Conservation (phyloP, 305 asterid genomes). For the Ajuga reptans region DNA sequence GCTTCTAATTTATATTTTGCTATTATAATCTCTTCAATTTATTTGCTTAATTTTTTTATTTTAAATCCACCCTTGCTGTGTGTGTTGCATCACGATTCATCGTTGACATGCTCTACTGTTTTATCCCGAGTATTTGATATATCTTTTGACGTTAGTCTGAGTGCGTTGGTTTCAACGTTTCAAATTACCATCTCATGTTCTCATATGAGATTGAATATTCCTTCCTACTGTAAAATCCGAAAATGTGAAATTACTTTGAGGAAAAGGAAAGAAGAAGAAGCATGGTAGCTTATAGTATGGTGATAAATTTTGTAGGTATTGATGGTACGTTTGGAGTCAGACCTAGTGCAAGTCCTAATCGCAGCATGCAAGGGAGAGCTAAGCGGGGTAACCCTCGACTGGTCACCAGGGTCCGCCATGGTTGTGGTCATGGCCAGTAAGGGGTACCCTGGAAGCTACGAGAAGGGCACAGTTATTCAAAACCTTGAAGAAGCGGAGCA, state of each 20-base stretch:
- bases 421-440: conserved; percentile 95
- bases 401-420: conserved; percentile 92
- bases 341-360: conserved; percentile 63
- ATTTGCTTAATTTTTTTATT: too few relatives aligned
- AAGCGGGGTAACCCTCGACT: conserved; percentile 45
- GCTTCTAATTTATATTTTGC: background rate
- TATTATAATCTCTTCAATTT: background rate
- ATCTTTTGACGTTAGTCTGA: too few relatives aligned
- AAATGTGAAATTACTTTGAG: background rate
- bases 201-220: background rate
- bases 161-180: too few relatives aligned
- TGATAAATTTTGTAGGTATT: conserved; percentile 44
- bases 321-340: conserved; percentile 88
- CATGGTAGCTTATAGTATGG: too few relatives aligned
- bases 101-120: background rate
- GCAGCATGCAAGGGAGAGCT: conserved; percentile 81
- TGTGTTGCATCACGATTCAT: background rate
- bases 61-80: background rate
- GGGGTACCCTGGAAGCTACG: conserved; percentile 81
- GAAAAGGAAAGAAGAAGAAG: too few relatives aligned
- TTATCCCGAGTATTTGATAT: background rate
- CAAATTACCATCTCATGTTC: too few relatives aligned
- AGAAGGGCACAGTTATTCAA: conserved; percentile 58
- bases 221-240: background rate
- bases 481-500: conserved; percentile 77